Evolutionary conservation across 2,329 filamentous ascomycete genomes (phyloP).

Genomic region (Phyllosticta citrichinensis): DNA sequence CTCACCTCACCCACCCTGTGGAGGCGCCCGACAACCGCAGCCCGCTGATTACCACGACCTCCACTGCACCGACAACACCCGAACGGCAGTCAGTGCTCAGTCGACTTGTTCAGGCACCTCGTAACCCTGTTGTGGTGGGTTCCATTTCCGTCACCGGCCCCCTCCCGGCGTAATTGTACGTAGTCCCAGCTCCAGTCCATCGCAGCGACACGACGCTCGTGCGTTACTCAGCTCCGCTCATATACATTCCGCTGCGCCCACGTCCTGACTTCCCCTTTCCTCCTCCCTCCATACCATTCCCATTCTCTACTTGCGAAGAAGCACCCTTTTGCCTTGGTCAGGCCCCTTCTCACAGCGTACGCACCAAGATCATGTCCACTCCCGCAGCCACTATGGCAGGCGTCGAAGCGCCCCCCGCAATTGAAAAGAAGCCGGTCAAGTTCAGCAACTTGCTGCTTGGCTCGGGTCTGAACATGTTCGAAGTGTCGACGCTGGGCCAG

Average conservation of each 20-base stretch:
- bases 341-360: slow-evolving; percentile 54
- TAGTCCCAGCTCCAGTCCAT: background rate
- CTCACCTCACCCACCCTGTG: background rate
- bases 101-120: background rate
- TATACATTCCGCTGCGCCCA: slow-evolving; percentile 18
- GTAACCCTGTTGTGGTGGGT: background rate
- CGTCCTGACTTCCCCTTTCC: slow-evolving; percentile 15
- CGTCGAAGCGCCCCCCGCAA: slow-evolving; percentile 44
- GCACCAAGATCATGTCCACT: slow-evolving; percentile 42
- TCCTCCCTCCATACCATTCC: slow-evolving; percentile 15
- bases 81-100: background rate
- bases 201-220: background rate
- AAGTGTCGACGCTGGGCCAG: slow-evolving; percentile 64
- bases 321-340: slow-evolving; percentile 95
- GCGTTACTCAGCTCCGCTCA: slow-evolving; percentile 10
- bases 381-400: slow-evolving; percentile 33
- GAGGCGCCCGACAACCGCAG: too few relatives aligned
- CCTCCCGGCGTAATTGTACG: background rate
- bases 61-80: background rate
- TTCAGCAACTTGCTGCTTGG: slow-evolving; percentile 97
- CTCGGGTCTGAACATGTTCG: slow-evolving; percentile 90
- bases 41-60: background rate
- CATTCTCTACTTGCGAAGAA: slow-evolving; percentile 54
- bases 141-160: background rate
- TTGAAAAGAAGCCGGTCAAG: slow-evolving; percentile 99